Evolutionary conservation across 805 yeast species (phyloP).

Genomic region (Starmerella bombi): DNA sequence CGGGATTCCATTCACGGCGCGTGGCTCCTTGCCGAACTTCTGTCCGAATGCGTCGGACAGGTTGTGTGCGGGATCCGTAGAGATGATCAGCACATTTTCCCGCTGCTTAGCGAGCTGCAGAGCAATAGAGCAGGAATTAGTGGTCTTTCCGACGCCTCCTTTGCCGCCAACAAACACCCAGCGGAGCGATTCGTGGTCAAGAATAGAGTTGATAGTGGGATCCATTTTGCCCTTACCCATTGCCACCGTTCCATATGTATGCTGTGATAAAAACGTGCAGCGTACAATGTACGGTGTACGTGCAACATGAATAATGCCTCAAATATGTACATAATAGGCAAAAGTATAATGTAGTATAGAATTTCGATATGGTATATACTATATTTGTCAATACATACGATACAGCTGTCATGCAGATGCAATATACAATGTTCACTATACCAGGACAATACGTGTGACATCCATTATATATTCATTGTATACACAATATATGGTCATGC

Average conservation of each 20-base stretch:
- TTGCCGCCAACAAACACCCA: constrained; percentile 99
- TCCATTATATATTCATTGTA: too few relatives aligned
- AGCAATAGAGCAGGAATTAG: constrained; percentile 91
- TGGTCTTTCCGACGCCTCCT: constrained; percentile 99
- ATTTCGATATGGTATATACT: too few relatives aligned
- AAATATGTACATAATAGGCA: too few relatives aligned
- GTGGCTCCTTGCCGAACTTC: constrained; percentile 93
- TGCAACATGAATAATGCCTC: too few relatives aligned
- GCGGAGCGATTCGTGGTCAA: constrained; percentile 43
- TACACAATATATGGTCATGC: too few relatives aligned
- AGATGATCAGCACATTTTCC: constrained; percentile 75
- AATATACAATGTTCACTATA: too few relatives aligned
- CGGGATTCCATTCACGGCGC: constrained; percentile 75
- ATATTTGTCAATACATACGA: too few relatives aligned
- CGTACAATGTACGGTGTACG: too few relatives aligned
- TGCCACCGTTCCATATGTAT: neutral
- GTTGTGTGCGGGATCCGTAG: constrained; percentile 98
- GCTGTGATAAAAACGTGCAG: neutral
- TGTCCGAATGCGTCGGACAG: constrained; percentile 97
- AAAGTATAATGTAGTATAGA: too few relatives aligned
- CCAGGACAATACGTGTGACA: too few relatives aligned
- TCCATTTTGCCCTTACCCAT: constrained; percentile 20
- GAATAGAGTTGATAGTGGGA: constrained; percentile 31
- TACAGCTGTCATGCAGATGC: too few relatives aligned
- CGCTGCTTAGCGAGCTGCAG: constrained; percentile 79